Evolutionary conservation across 2,329 filamentous ascomycete genomes (phyloP).

Genomic region (Thermomyces lanuginosus): DNA sequence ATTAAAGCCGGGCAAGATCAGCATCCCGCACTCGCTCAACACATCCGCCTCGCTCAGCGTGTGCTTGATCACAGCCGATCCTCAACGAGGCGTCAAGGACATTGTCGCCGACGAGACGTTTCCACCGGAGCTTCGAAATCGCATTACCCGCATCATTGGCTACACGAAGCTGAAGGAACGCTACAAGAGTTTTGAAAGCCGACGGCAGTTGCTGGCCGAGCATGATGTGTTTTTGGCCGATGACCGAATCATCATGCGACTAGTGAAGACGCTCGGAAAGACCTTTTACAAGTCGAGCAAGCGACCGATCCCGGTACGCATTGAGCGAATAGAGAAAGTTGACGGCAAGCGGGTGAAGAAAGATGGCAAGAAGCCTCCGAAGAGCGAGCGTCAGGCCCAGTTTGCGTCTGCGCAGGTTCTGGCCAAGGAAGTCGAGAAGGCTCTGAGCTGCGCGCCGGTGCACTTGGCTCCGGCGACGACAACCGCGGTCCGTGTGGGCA

Average conservation of each 20-base stretch:
- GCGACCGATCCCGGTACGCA: slow-evolving; percentile 66
- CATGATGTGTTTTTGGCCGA: slow-evolving; percentile 92
- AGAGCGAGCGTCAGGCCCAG: slow-evolving; percentile 27
- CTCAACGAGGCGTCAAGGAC: slow-evolving; percentile 81
- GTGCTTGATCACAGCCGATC: slow-evolving; percentile 72
- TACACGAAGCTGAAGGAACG: slow-evolving; percentile 73
- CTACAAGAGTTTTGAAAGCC: slow-evolving; percentile 75
- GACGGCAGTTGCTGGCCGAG: slow-evolving; percentile 65
- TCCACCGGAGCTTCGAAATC: slow-evolving; percentile 47
- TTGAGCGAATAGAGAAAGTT: slow-evolving; percentile 48
- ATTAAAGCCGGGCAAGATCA: slow-evolving; percentile 70
- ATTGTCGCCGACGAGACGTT: slow-evolving; percentile 59
- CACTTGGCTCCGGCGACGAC: slow-evolving; percentile 64
- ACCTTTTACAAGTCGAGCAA: slow-evolving; percentile 82
- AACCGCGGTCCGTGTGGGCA: slow-evolving; percentile 64
- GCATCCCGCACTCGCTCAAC: slow-evolving; percentile 60
- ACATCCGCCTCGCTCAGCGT: slow-evolving; percentile 49
- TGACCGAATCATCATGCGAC: slow-evolving; percentile 56
- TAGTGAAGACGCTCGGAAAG: slow-evolving; percentile 72
- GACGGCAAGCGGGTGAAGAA: slow-evolving; percentile 45
- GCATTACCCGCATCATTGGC: slow-evolving; percentile 63
- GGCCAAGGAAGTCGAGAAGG: slow-evolving; percentile 64
- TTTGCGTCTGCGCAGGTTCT: slow-evolving; percentile 48
- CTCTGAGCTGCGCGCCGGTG: slow-evolving; percentile 61
- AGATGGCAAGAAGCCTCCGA: slow-evolving; percentile 31